Evolutionary conservation across 805 yeast species (phyloP).

Genomic region (Allodekkera sacchari): DNA sequence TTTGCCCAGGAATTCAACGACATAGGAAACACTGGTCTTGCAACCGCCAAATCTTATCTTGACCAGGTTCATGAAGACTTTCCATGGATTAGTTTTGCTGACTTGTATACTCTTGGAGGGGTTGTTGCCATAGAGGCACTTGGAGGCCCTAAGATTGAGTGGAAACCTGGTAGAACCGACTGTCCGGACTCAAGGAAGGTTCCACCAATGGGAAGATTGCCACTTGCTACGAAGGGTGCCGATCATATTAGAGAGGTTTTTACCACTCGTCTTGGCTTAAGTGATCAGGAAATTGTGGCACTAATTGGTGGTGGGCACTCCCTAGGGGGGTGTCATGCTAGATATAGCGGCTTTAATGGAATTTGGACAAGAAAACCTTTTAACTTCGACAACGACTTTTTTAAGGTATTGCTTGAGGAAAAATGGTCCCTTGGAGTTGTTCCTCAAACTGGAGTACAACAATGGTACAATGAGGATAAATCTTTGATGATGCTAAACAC

Average conservation of each 20-base stretch:
- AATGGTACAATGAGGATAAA: constrained; percentile 29
- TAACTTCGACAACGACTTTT: constrained; percentile 36
- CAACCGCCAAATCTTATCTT: constrained; percentile 46
- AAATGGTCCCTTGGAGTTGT: constrained; percentile 29
- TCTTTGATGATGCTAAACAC: constrained; percentile 79
- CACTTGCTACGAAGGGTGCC: constrained; percentile 61
- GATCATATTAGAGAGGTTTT: constrained; percentile 59
- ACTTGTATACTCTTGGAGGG: constrained; percentile 73
- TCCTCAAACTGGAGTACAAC: constrained; percentile 33
- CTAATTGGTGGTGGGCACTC: constrained; percentile 72
- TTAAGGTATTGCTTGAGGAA: constrained; percentile 40
- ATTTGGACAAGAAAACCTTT: constrained; percentile 37
- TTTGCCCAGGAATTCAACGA: constrained; percentile 46
- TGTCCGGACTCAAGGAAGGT: constrained; percentile 36
- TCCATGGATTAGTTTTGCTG: constrained; percentile 73
- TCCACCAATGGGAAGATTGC: constrained; percentile 65
- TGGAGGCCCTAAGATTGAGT: constrained; percentile 69
- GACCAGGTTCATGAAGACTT: constrained; percentile 47
- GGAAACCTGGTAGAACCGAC: constrained; percentile 81
- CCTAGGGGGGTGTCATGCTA: constrained; percentile 66
- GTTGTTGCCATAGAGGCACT: constrained; percentile 70
- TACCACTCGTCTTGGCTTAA: constrained; percentile 51
- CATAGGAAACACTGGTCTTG: constrained; percentile 57
- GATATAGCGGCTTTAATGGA: constrained; percentile 41
- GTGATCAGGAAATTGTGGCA: constrained; percentile 66